Evolutionary conservation across 208 protist species (phyloP).

Genomic region (Histomonas meleagridis): DNA sequence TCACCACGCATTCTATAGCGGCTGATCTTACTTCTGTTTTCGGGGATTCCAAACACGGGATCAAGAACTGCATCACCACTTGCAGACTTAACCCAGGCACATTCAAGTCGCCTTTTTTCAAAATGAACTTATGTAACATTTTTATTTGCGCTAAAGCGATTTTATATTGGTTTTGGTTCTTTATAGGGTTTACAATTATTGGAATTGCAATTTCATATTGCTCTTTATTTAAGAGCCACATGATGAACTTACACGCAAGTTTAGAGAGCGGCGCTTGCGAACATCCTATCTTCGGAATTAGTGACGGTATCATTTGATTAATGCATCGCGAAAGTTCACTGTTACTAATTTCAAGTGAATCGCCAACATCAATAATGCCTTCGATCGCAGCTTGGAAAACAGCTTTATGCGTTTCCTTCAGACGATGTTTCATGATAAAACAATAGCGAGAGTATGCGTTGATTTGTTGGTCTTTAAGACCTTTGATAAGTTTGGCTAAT

Average conservation of each 20-base stretch:
- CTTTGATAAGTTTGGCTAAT: neutral
- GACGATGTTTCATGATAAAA: neutral
- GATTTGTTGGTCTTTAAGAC: neutral
- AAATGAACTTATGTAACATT: neutral
- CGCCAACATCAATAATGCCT: neutral
- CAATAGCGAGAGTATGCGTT: slow-evolving; percentile 13
- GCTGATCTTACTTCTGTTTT: neutral
- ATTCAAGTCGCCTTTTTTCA: neutral
- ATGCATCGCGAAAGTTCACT: neutral
- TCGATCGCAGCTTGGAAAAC: neutral
- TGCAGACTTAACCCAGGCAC: neutral
- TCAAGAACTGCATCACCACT: neutral
- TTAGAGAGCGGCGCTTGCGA: neutral
- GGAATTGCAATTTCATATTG: neutral
- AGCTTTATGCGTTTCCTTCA: neutral
- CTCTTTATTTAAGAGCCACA: neutral
- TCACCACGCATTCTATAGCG: neutral
- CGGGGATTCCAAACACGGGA: neutral
- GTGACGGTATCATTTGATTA: neutral
- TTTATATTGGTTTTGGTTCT: neutral
- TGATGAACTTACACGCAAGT: neutral
- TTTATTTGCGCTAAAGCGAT: neutral
- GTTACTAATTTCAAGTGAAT: neutral
- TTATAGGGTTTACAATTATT: neutral
- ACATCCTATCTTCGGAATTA: neutral